Base-by-base conservation (phyloP, 208 protist genomes). In the Strigomonas oncopelti region DNA sequence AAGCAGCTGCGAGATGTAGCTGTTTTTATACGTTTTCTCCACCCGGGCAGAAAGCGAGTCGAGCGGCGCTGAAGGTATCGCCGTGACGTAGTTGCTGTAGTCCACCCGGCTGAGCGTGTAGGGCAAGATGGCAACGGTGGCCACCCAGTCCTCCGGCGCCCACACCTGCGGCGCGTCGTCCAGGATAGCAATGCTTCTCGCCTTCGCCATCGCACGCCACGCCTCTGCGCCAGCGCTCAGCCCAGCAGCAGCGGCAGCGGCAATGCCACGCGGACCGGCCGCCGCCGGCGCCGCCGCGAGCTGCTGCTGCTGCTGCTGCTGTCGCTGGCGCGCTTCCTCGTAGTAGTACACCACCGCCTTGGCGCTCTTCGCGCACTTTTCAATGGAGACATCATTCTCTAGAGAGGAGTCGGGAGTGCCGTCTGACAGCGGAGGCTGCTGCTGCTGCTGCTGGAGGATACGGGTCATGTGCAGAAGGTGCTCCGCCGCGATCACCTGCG, bases 81-180 rank as follows among this genome's bases (percentile, higher is more conserved):
- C n/a, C 45, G 52, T 63, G 53, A 87, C 78, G 77, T 94, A 94
- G 7, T 64, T 42, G 1, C 7, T 24, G 20, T 86, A 86, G 57
- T 94, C 89, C 7, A 88, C 69, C 5, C 89, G 77, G 16, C 66
- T 18, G 1, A 92, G 67, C 5, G 89, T 94, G 78, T 92, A 94
- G 20, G 89, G 80, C 9, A 75, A 71, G 59, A 92, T 69, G 52
- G 68, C 38, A 8, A 92, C 80, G 11, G 84, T 88, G 65, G 67
- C 72, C 11, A 61, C 75, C 89, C 89, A 94, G 65, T 94, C 89
- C 25, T 38, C 58, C 61, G 76, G 65, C 20, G 25, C 59, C 86
- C 89, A 94, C 38, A 90, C 80, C 52, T 92, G 89, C 36, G 85
- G 84, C 0, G 79, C 59, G 67, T 94, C 89, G 67, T 94, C 89